phyloP scores from a whole-genome alignment of 345 rosid genomes.

The Rhodamnia rubescens region DNA sequence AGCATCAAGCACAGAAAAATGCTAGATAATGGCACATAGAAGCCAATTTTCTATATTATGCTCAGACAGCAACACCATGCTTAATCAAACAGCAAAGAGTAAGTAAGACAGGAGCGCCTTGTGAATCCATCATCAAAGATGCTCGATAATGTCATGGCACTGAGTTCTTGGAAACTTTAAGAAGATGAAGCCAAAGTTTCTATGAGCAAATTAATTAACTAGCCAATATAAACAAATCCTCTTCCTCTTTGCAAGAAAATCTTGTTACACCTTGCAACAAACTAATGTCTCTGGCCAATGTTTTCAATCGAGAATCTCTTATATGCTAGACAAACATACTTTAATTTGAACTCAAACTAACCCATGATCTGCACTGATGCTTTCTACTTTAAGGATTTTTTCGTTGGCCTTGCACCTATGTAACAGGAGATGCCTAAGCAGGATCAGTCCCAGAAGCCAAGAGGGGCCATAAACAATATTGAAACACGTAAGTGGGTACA shows the following conservation, averaged over 20 bases:
- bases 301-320: background rate
- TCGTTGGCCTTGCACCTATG: background rate
- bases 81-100: background rate
- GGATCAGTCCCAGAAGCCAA: background rate
- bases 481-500: background rate
- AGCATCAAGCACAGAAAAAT: background rate
- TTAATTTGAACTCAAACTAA: background rate
- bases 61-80: background rate
- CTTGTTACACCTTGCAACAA: background rate
- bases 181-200: background rate
- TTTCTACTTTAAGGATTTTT: background rate
- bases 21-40: background rate
- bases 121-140: background rate
- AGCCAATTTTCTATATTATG: background rate
- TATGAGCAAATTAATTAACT: background rate
- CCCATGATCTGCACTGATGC: background rate
- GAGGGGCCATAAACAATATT: background rate
- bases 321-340: background rate
- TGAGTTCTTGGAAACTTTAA: background rate
- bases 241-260: background rate
- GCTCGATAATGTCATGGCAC: background rate
- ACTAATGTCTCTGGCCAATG: background rate
- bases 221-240: background rate
- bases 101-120: background rate
- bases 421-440: background rate